Base-by-base conservation (phyloP, 192 early-diverging fungal genomes). In the Allomyces arbusculus region DNA sequence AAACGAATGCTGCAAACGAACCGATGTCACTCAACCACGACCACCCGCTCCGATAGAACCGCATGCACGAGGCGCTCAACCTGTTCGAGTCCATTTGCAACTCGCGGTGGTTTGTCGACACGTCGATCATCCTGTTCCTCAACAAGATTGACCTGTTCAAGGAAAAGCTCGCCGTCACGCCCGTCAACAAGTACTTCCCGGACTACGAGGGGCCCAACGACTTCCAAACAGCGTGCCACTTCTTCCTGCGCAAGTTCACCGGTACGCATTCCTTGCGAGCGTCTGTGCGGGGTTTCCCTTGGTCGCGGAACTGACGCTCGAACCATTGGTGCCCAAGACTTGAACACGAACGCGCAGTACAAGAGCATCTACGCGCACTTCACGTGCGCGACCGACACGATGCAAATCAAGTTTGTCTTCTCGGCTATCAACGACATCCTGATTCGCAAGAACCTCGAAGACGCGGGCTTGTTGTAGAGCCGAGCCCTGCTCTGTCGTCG, bases 71-170 rank as follows among this genome's bases (percentile, higher is more conserved):
- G 76, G 90, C 92, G 19, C 76, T 97, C 71, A 95, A 90, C 9
- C 80, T 97, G 65, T 97, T 97, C 69, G 94, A 95, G 72, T 94
- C 92, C 1, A 97, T 97, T 70, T 97, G 94, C 78, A 97, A 97
- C 76, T 89, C 86, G 69, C 81, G 91, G 66, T 95, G 92, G 94
- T 97, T 97, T 66, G 86, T 90, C 58, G 89, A 90, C 71, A 97
- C 94, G 3, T 92, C 91, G 12, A 92, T 97, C 25, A 97, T 97
- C 72, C 79, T 97, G 62, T 97, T 97, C 84, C 78, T 97, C 62
- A 97, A 97, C 85, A 97, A 97, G 78, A 91, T 97, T 69, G 94
- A 97, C 80, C 80, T 92, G 24, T 95, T 97, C 81, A 82, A 80
- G 65, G 87, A 91, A 69, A 97, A 97, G 78, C 76, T 97, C 63